Evolutionary conservation across 108 stramenopile species (phyloP).

Genomic region (Cyclotella atomus): DNA sequence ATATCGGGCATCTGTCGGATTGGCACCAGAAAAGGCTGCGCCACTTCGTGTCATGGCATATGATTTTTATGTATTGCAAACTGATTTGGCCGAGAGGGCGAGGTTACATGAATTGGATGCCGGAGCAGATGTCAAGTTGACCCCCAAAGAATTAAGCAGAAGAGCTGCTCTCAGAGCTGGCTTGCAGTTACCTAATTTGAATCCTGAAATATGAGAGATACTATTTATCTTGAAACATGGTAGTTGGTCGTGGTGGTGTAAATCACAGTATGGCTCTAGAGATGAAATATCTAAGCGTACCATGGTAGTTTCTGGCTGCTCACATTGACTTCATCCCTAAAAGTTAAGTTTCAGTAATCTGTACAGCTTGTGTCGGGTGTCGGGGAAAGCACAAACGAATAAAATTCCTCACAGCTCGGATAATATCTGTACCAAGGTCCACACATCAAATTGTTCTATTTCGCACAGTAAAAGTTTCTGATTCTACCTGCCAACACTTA

Average conservation of each 20-base stretch:
- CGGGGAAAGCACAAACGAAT: not conserved
- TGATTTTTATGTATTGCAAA: slow-evolving; percentile 60
- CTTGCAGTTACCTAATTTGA: slow-evolving; percentile 63
- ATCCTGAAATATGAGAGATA: slow-evolving; percentile 9
- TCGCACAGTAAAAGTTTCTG: too few species aligned
- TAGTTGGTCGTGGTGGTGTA: too few species aligned
- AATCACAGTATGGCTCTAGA: too few species aligned
- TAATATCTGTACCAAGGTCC: too few species aligned
- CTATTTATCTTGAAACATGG: too few species aligned
- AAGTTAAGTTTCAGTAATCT: not conserved
- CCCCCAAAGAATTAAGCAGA: slow-evolving; percentile 77
- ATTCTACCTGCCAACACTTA: too few species aligned
- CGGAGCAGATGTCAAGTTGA: slow-evolving; percentile 76
- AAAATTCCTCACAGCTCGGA: not conserved
- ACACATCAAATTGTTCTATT: not conserved
- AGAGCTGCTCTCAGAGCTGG: slow-evolving; percentile 81
- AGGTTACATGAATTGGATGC: slow-evolving; percentile 72
- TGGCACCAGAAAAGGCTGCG: slow-evolving; percentile 23
- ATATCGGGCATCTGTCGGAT: slow-evolving; percentile 35
- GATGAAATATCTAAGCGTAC: too few species aligned
- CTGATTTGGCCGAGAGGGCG: slow-evolving; percentile 65
- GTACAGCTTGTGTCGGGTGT: slow-evolving; percentile 1
- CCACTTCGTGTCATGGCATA: slow-evolving; percentile 52
- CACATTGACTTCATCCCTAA: too few species aligned
- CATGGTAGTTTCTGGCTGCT: too few species aligned